Percentiles rank a stretch among this genome's conserved stretches.
phyloP scores from a whole-genome alignment of 2,329 filamentous ascomycete species.

The Magnaporthiopsis poae region DNA sequence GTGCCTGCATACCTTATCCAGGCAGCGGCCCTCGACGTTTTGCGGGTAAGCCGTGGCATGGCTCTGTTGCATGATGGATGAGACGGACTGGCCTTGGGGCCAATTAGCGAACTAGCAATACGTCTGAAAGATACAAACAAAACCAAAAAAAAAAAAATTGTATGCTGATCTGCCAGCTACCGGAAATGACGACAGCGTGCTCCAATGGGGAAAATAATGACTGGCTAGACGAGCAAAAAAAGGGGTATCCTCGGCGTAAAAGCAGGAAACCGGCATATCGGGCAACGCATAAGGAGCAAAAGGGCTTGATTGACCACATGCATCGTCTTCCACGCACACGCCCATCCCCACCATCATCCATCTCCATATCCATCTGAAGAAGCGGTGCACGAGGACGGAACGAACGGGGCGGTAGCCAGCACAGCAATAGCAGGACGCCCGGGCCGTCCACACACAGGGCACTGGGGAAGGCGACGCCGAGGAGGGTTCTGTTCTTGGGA shows the following conservation, averaged over 20 bases:
- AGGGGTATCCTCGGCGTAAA: not conserved
- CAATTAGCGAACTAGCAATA: too few species aligned
- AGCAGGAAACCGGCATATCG: not conserved
- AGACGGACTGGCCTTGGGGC: not conserved
- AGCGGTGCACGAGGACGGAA: not conserved
- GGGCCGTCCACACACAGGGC: not conserved
- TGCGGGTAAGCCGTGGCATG: not conserved
- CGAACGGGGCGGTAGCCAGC: not conserved
- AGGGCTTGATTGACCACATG: not conserved
- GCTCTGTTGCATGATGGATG: not conserved
- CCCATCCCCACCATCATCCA: not conserved
- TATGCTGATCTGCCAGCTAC: not conserved
- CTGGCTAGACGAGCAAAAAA: not conserved
- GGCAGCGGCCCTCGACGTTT: too few species aligned
- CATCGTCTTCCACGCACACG: not conserved
- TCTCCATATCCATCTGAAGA: not conserved
- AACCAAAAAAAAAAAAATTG: not conserved
- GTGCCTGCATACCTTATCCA: not conserved
- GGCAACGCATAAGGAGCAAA: not conserved
- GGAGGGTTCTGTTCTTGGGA: not conserved
- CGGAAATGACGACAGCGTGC: not conserved
- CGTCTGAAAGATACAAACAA: not conserved
- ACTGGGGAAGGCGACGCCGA: not conserved
- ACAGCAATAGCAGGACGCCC: not conserved
- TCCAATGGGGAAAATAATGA: not conserved